Evolutionary conservation across 2,329 filamentous ascomycete species (phyloP).

Genomic region (Nothopassalora personata): DNA sequence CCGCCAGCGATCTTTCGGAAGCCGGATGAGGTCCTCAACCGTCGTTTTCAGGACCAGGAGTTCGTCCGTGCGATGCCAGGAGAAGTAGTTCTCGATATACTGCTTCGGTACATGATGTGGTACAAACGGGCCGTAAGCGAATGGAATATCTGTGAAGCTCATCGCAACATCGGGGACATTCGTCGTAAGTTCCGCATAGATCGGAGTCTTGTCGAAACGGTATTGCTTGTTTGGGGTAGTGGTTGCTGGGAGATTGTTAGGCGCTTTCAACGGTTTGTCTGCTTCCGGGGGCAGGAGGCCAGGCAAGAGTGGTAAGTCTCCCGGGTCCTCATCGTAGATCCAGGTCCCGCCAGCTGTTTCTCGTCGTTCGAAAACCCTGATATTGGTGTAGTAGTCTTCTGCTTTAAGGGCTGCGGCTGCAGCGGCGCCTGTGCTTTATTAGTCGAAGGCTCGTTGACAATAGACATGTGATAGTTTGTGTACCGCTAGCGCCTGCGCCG

Average conservation of each 20-base stretch:
- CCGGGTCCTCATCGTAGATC: conserved; percentile 48
- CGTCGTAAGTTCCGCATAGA: conserved; percentile 51
- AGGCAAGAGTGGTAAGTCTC: conserved; percentile 35
- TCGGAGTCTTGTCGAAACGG: conserved; percentile 45
- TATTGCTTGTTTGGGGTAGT: conserved; percentile 42
- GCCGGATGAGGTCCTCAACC: conserved; percentile 45
- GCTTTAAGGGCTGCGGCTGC: conserved; percentile 33
- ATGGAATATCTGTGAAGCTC: conserved; percentile 50
- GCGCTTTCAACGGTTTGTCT: conserved; percentile 45
- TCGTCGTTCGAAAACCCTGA: conserved; percentile 34
- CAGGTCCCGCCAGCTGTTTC: conserved; percentile 35
- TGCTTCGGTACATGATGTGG: conserved; percentile 52
- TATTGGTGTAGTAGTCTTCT: conserved; percentile 32
- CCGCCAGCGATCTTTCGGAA: conserved; percentile 40
- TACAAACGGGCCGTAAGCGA: conserved; percentile 53
- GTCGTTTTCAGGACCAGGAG: conserved; percentile 49
- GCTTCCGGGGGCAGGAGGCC: conserved; percentile 43
- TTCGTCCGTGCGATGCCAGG: conserved; percentile 44
- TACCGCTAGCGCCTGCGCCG: conserved; percentile 26
- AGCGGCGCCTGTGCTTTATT: conserved; percentile 26
- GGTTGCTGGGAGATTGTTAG: conserved; percentile 38
- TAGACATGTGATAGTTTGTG: conserved; percentile 7
- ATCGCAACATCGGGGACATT: conserved; percentile 55
- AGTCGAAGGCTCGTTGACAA: background rate
- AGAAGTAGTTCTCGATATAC: conserved; percentile 54